phyloP scores from a whole-genome alignment of 2,329 filamentous ascomycete species.

The Acephala macrosclerotiorum region DNA sequence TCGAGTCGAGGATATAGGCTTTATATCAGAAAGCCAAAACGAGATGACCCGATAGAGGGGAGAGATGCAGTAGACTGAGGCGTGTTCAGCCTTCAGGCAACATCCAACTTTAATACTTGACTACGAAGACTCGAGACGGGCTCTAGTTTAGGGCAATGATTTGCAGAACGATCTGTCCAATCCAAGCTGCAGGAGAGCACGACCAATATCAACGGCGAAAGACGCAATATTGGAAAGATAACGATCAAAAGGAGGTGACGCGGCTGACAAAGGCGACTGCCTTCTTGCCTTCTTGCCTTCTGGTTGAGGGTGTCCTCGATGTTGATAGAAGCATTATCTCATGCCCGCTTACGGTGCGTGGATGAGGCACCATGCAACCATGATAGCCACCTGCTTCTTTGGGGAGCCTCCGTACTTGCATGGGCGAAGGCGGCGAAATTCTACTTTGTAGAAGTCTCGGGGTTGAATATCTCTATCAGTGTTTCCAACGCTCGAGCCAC shows the following conservation, averaged over 20 bases:
- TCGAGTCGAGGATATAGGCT: background rate
- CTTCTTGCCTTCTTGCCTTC: background rate
- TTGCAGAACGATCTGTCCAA: background rate
- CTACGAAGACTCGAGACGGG: background rate
- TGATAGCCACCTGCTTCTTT: background rate
- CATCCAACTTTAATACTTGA: background rate
- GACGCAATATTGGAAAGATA: background rate
- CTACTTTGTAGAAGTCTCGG: too few species aligned
- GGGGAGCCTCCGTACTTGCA: too few species aligned
- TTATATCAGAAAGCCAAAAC: background rate
- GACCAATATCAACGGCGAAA: background rate
- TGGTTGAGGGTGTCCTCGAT: background rate
- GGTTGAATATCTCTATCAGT: too few species aligned
- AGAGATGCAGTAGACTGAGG: background rate
- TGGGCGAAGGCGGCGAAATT: too few species aligned
- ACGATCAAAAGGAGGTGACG: background rate
- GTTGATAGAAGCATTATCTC: background rate
- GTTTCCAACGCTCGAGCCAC: too few species aligned
- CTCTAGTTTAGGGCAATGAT: background rate
- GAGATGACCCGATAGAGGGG: background rate
- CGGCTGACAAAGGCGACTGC: background rate
- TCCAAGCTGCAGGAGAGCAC: background rate
- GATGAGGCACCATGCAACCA: background rate
- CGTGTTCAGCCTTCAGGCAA: slow-evolving; percentile 5
- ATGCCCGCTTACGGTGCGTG: background rate